Evolutionary conservation across 768 basidiomycete genomes (phyloP).

Genomic region (Sarcomyxa edulis): DNA sequence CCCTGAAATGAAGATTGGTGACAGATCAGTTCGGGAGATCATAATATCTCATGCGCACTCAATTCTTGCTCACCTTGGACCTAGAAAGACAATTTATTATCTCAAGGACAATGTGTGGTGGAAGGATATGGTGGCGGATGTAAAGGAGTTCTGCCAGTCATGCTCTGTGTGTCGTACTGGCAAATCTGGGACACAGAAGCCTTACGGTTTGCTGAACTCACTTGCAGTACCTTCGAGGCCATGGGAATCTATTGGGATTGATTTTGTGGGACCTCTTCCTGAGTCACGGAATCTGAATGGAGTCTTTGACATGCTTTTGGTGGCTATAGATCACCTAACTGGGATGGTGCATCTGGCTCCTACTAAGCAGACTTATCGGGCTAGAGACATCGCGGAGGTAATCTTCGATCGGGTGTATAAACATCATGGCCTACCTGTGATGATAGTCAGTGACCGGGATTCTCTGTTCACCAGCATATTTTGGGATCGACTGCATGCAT

Average conservation of each 20-base stretch:
- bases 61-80: conserved; percentile 32
- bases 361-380: conserved; percentile 9
- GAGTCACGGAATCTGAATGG: conserved; percentile 13
- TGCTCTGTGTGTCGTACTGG: conserved; percentile 11
- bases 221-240: conserved; percentile 13
- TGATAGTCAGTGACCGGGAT: conserved; percentile 19
- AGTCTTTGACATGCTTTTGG: conserved; percentile 16
- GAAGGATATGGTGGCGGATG: conserved; percentile 15
- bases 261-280: conserved; percentile 20
- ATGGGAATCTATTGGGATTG: conserved; percentile 21
- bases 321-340: conserved; percentile 14
- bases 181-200: conserved; percentile 13
- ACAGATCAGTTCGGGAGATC: conserved; percentile 18
- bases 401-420: conserved; percentile 18
- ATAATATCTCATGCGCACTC: conserved; percentile 35
- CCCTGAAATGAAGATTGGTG: conserved; percentile 15
- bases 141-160: conserved; percentile 13
- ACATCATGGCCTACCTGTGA: conserved; percentile 22
- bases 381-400: conserved; percentile 13
- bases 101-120: conserved; percentile 19
- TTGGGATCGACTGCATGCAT: conserved; percentile 17
- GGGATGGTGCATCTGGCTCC: conserved; percentile 15
- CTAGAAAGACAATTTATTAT: conserved; percentile 24
- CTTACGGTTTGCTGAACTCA: conserved; percentile 13
- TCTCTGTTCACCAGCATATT: conserved; percentile 22